Percentiles rank a stretch among this genome's conserved stretches.
These are phyloP conservation scores for Gracilaria caudata DNA, from an alignment of 23 red algal species.

Conservation along the genomic window DNA sequence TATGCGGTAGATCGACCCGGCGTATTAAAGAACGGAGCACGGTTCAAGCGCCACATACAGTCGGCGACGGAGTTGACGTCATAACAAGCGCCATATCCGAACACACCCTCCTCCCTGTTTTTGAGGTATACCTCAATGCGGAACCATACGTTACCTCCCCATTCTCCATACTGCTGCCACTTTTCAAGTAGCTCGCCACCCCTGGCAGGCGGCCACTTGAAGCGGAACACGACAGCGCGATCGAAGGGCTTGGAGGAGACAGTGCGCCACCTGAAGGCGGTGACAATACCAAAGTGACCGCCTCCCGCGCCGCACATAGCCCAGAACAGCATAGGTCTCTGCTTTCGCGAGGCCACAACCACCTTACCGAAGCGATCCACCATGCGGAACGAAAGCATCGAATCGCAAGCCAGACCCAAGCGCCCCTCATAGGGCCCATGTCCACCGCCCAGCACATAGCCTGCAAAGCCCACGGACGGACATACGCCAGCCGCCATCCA, in stretches of 20 bases:
- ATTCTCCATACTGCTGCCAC: conserved; percentile 57
- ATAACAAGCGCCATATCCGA: conserved; percentile 62
- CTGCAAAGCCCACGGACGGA: conserved; percentile 44
- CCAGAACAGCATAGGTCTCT: conserved; percentile 37
- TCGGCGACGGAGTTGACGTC: conserved; percentile 13
- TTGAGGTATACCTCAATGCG: conserved; percentile 38
- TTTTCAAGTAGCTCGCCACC: conserved; percentile 46
- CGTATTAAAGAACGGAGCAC: conserved; percentile 51
- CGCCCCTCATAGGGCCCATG: conserved; percentile 53
- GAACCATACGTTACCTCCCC: conserved; percentile 63
- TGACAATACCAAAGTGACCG: conserved; percentile 59
- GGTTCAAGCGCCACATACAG: conserved; percentile 32
- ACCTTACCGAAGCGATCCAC: conserved; percentile 44
- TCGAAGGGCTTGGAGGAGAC: conserved; percentile 27
- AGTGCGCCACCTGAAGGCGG: conserved; percentile 18
- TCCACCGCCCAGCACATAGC: conserved; percentile 49
- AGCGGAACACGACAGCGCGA: conserved; percentile 37
- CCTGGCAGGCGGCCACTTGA: conserved; percentile 2
- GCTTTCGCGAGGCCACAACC: background rate
- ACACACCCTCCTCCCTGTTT: conserved; percentile 15
- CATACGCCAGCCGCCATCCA: conserved; percentile 64
- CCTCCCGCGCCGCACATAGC: conserved; percentile 54
- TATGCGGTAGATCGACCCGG: background rate
- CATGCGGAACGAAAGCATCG: conserved; percentile 33
- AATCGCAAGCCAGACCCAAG: conserved; percentile 43